phyloP scores from a whole-genome alignment of 148 eudicot genomes.

The Diospyros lotus region DNA sequence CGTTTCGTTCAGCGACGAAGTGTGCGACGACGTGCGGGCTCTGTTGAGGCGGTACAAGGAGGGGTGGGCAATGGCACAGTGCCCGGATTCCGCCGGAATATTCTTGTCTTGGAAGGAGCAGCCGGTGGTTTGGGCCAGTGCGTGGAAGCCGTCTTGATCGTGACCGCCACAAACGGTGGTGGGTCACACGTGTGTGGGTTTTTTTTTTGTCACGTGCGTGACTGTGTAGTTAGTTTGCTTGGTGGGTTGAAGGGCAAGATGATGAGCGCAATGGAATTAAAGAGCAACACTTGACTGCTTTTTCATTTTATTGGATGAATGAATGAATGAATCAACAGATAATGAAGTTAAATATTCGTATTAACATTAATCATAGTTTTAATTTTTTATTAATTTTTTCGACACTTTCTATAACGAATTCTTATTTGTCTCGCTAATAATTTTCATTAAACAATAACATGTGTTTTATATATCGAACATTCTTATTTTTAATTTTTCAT shows the following conservation, averaged over 20 bases:
- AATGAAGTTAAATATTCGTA: slow-evolving; percentile 15
- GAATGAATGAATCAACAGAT: too few species aligned
- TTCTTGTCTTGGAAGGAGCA: slow-evolving; percentile 87
- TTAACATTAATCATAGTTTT: too few species aligned
- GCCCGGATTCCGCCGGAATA: slow-evolving; percentile 51
- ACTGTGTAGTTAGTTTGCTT: not conserved
- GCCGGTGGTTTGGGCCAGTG: slow-evolving; percentile 98
- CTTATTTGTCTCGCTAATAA: too few species aligned
- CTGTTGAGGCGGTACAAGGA: slow-evolving; percentile 86
- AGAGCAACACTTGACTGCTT: not conserved
- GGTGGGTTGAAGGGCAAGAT: not conserved
- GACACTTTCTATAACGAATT: too few species aligned
- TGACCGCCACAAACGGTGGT: slow-evolving; percentile 7
- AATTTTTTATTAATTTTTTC: too few species aligned
- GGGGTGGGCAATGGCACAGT: slow-evolving; percentile 76
- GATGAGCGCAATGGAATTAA: not conserved
- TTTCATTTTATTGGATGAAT: slow-evolving; percentile 8
- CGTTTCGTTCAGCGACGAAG: slow-evolving; percentile 66
- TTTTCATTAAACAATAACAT: too few species aligned
- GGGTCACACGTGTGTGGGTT: slow-evolving; percentile 25
- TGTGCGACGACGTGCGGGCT: slow-evolving; percentile 83
- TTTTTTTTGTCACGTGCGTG: slow-evolving; percentile 36
- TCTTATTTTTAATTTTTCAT: too few species aligned
- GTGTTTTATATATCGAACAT: too few species aligned
- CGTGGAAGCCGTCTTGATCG: slow-evolving; percentile 65